Base-by-base conservation (phyloP, 768 basidiomycete species). In the Xerocomus potaroensis region DNA sequence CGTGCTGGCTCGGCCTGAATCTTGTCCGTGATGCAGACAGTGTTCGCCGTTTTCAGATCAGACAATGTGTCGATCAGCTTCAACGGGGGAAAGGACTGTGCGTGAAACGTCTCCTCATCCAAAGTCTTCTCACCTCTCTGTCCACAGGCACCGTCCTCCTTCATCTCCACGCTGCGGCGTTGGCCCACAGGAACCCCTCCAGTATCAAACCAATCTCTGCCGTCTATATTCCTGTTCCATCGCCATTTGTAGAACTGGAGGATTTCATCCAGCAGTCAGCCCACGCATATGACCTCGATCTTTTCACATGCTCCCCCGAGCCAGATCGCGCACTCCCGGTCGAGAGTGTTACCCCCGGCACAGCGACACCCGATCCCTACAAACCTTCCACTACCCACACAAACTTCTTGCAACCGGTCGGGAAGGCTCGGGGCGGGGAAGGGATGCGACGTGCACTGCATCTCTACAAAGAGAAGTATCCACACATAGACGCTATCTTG, bases 51-150 rank as follows among this genome's bases (percentile, higher is more conserved):
- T 43, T 47, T 47, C 64, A 89, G 91, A 41, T 74, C 78, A 59
- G 79, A 84, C 29, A 72, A 75, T 45, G 70, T 93, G 4, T 85
- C 93, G 3, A 74, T 99, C 49, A 96, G 93, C 67, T 99, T 97
- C 72, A 99, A 98, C 56, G 96, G 96, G 9, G 96, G 96, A 43
- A 99, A 99, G 66, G 96, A 99, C 62, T 99, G 96, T 95, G 59
- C 57, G 83, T 73, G 12, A 22, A 12, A n/a, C 19, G 7, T 24
- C 8, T 24, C 24, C 26, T 22, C 22, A 4, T 27, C 10, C 8
- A 9, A 12, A 29, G 31, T 22, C 19, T 26, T 32, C 43, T 54
- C 10, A 56, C 32, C 43, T 54, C 10, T 55, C 32, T 8, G 45
- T 48, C 37, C 43, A 39, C 59, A 97, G 93, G 93, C 62, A 98